Evolutionary conservation across 495 filamentous ascomycete species (phyloP).

Genomic region (Hyaloscypha bicolor): DNA sequence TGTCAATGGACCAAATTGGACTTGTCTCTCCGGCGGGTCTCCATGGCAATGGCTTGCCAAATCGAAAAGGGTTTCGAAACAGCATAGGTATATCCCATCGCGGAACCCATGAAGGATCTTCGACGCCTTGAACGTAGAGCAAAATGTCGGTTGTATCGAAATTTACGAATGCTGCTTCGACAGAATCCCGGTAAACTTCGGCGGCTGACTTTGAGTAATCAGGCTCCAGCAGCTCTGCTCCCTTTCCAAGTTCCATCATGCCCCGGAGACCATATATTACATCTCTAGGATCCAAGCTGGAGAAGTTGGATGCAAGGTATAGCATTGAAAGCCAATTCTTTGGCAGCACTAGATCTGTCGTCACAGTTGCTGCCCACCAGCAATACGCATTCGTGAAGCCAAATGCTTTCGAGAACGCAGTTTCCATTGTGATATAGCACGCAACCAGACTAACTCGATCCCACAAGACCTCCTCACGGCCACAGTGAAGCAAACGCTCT

Average conservation of each 20-base stretch:
- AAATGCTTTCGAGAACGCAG: slow-evolving; percentile 26
- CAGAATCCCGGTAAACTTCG: slow-evolving; percentile 30
- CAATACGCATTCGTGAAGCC: slow-evolving; percentile 20
- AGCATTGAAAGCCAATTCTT: slow-evolving; percentile 24
- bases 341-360: slow-evolving; percentile 7
- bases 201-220: slow-evolving; percentile 27
- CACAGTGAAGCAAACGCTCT: slow-evolving; percentile 21
- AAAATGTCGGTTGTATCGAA: slow-evolving; percentile 26
- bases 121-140: slow-evolving; percentile 23
- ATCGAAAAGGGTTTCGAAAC: slow-evolving; percentile 30
- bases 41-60: slow-evolving; percentile 29
- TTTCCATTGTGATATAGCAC: slow-evolving; percentile 27
- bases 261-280: slow-evolving; percentile 26
- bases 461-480: slow-evolving; percentile 19
- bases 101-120: slow-evolving; percentile 25
- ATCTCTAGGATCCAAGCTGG: slow-evolving; percentile 19
- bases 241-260: slow-evolving; percentile 22
- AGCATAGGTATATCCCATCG: slow-evolving; percentile 28
- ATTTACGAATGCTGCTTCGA: slow-evolving; percentile 28
- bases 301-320: slow-evolving; percentile 20
- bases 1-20: slow-evolving; percentile 31
- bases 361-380: slow-evolving; percentile 15
- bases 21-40: slow-evolving; percentile 29
- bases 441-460: slow-evolving; percentile 27
- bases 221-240: slow-evolving; percentile 18